phyloP scores from a whole-genome alignment of 2,329 filamentous ascomycete species.

The Aaosphaeria arxii region DNA sequence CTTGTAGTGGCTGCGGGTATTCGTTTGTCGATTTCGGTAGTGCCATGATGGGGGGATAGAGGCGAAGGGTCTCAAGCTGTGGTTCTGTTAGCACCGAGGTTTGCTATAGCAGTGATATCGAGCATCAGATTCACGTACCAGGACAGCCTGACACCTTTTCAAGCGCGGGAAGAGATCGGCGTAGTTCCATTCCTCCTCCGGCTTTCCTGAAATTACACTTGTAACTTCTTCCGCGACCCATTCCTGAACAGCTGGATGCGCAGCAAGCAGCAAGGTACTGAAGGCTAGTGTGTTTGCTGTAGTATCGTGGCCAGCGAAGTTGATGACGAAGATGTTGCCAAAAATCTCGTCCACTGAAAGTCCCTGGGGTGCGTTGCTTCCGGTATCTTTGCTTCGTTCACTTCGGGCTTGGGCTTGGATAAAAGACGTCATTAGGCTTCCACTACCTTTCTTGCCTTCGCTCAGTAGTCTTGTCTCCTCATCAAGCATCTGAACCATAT shows the following conservation, averaged over 20 bases:
- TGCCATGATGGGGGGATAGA: conserved; percentile 37
- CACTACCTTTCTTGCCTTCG: conserved; percentile 2
- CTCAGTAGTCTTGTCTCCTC: conserved; percentile 3
- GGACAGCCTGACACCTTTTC: conserved; percentile 37
- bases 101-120: no score
- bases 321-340: conserved; percentile 48
- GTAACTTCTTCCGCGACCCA: conserved; percentile 42
- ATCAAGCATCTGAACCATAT: conserved; percentile 8
- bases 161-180: conserved; percentile 38
- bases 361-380: background rate
- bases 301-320: conserved; percentile 51
- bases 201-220: conserved; percentile 10
- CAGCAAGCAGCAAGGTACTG: conserved; percentile 43
- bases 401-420: background rate
- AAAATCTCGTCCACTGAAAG: conserved; percentile 40
- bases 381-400: background rate
- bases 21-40: conserved; percentile 24
- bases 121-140: conserved; percentile 2
- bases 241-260: conserved; percentile 43
- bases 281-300: conserved; percentile 46
- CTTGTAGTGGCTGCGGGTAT: background rate
- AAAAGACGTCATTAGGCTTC: conserved; percentile 8
- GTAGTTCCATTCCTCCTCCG: conserved; percentile 28
- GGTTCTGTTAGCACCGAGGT: background rate
- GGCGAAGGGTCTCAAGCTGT: conserved; percentile 44